Evolutionary conservation across 202 grass and related monocot genomes (phyloP), one percentile per base, ranked within the genome.

Genomic region (Musa balbisiana): DNA sequence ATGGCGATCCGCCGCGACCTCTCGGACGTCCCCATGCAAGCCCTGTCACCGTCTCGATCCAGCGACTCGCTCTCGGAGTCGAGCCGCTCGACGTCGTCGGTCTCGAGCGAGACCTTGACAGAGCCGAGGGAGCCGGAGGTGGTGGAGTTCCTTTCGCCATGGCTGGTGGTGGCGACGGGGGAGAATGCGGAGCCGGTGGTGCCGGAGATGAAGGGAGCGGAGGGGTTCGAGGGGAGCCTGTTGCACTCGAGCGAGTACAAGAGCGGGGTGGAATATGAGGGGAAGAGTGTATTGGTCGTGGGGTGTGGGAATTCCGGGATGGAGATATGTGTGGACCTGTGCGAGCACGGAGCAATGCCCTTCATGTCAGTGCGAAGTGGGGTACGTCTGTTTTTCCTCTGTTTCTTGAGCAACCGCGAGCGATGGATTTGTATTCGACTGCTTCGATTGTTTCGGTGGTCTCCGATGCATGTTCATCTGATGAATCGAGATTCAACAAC

Each of bases 251-350:
- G 95, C 54, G 73, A 89, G 82, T 92, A 99, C 67, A 85, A 78
- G 80, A 94, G 89, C 29, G 95, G 95, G 1, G 87, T 83, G 29
- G 82, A 83, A 53, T 94, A 85, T 53, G 85, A 85, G 84, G 85
- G 85, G 72, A 94, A 73, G 89, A 88, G 74, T 73, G 85, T 99
- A 17, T 78, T 99, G 53, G 95, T 99, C 9, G 78, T 94, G 13
- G 95, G 95, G 0, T 99, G 95, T 21, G 95, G 95, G 27, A 99
- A 99, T 85, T 99, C 95, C 2, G 95, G 91, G 1, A 99, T 99
- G 95, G 95, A 99, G 77, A 99, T 94, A 72, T 99, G 89, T 70
- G 80, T 99, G 75, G 95, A 99, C 68, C 73, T 99, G 70, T 88
- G 79, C 16, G 95, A 94, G 75, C 87, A 88, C 53, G 95, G 91